phyloP scores from a whole-genome alignment of 768 basidiomycete genomes.

The Suillus ampliporus region DNA sequence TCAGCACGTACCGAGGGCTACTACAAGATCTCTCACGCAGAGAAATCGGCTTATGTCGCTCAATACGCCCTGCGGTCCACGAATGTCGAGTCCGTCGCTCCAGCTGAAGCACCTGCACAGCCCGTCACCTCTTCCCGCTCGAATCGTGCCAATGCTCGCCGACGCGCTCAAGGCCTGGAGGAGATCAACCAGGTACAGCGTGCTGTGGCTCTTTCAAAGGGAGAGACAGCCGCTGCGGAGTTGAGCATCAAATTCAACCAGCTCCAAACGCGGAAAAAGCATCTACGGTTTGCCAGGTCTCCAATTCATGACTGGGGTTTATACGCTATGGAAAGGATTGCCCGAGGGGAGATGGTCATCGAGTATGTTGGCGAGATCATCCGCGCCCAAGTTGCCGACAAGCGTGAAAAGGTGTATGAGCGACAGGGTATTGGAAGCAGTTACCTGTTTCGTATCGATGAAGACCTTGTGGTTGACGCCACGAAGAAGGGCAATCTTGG shows the following conservation, averaged over 20 bases:
- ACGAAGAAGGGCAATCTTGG: conserved; percentile 99
- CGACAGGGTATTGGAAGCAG: conserved; percentile 97
- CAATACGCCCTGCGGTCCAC: conserved; percentile 77
- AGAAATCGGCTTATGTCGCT: conserved; percentile 91
- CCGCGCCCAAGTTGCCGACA: conserved; percentile 93
- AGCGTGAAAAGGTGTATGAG: conserved; percentile 96
- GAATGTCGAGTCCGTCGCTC: conserved; percentile 48
- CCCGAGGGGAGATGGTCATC: conserved; percentile 97
- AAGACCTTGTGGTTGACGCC: conserved; percentile 97
- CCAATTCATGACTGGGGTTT: conserved; percentile 99
- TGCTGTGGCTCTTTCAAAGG: conserved; percentile 75
- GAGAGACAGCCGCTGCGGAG: conserved; percentile 73
- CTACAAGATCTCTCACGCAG: conserved; percentile 91
- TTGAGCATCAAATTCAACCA: conserved; percentile 97
- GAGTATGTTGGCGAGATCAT: conserved; percentile 99
- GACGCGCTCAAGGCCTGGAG: conserved; percentile 91
- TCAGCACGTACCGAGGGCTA: conserved; percentile 94
- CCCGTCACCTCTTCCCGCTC: conserved; percentile 80
- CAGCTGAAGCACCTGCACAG: conserved; percentile 48
- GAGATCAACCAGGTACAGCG: conserved; percentile 92
- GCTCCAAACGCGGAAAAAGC: conserved; percentile 97
- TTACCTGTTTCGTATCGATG: conserved; percentile 97
- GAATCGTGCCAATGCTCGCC: conserved; percentile 90
- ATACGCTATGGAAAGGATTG: conserved; percentile 97
- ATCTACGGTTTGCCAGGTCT: conserved; percentile 90